Base-by-base conservation (phyloP, 2,329 filamentous ascomycete species). In the Aspergillus alliaceus region DNA sequence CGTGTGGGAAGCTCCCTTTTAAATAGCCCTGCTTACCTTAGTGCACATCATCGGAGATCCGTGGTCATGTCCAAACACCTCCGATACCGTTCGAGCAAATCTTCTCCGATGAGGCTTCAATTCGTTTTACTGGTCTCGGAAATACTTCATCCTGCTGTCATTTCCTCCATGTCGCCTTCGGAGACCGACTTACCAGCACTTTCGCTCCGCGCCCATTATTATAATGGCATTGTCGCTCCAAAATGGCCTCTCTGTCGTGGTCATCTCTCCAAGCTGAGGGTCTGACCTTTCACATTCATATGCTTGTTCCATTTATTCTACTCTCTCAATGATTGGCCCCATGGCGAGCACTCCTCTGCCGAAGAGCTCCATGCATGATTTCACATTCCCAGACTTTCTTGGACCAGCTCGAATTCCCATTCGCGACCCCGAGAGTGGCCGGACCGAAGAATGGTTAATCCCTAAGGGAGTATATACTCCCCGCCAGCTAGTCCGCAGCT, bases 401-500 rank as follows among this genome's bases (percentile, higher is more conserved):
- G n/a, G n/a, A n/a, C n/a, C n/a, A n/a, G n/a, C n/a, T n/a, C n/a
- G n/a, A n/a, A n/a, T n/a, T n/a, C n/a, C n/a, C n/a, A n/a, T n/a
- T 4, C 20, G 20, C 22, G 22, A 42, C 20, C 20, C 9, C 14
- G 20, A 22, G 14, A 22, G 7, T 42, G 12, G 20, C 22, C 15
- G 20, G 15, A 9, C 39, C 3, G 8, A 9, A 42, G 4, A 22
- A 20, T 42, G 39, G 39, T 42, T 22, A 12, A 42, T 42, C 1
- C 39, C 39, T 3, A 14, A 2, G 2, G 39, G 39, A 15, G 39
- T 42, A 14, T 65, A 62, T 29, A 66, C 63, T 4, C 63, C 64
- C 1, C 59, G 54, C 8, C 58, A 65, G 47, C 44, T 66, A 4
- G 64, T 66, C 8, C 53, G 63, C 18, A 48, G 55, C 1, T 66